Evolutionary conservation across 2,329 filamentous ascomycete species (phyloP).

Genomic region (Xylaria sp.): DNA sequence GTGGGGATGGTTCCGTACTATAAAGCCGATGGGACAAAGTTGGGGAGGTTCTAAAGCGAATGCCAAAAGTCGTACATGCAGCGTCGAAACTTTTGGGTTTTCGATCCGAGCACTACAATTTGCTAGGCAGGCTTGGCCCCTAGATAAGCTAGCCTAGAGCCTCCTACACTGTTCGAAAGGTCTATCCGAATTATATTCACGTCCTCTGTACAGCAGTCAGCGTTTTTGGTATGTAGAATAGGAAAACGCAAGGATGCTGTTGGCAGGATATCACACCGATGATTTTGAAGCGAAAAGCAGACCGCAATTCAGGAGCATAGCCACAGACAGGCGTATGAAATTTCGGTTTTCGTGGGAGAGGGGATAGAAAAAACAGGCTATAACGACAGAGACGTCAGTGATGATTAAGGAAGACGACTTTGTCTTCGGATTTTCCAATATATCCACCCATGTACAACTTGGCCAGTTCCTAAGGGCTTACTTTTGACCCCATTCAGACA

Average conservation of each 20-base stretch:
- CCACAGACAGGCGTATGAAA: background rate
- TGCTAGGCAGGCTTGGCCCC: background rate
- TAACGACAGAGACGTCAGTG: background rate
- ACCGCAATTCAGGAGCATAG: background rate
- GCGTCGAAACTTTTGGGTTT: background rate
- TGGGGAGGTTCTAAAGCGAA: background rate
- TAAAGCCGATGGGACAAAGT: background rate
- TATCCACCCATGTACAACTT: conserved; percentile 2
- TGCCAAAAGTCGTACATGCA: background rate
- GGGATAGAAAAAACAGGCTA: background rate
- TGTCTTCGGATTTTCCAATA: background rate
- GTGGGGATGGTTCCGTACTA: background rate
- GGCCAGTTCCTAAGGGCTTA: background rate
- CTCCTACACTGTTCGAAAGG: background rate
- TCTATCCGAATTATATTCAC: background rate
- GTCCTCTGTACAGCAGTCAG: background rate
- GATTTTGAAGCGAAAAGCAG: background rate
- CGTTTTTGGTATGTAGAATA: background rate
- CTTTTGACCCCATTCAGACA: background rate
- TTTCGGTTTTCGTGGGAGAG: background rate
- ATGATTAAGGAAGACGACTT: background rate
- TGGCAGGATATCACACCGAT: background rate
- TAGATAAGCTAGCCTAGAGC: background rate
- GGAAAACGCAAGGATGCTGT: background rate
- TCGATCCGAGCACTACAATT: background rate